Conservation (phyloP, 208 protist genomes). For the Tritrichomonas foetus region DNA sequence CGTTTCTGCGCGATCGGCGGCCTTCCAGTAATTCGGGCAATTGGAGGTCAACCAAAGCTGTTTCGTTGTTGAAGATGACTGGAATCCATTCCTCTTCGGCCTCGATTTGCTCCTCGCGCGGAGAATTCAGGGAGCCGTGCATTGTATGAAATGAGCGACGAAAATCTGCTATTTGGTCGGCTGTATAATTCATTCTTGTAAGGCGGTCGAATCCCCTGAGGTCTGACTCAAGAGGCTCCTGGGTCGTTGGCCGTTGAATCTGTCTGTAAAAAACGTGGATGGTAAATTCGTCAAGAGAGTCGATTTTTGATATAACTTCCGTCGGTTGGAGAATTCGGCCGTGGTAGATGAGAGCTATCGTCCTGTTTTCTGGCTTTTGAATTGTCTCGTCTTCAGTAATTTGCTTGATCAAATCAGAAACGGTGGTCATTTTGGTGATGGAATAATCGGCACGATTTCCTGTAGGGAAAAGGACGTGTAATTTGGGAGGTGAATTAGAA, state of each 20-base stretch:
- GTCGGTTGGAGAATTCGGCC: not conserved
- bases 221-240: not conserved
- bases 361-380: not conserved
- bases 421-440: not conserved
- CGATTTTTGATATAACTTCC: not conserved
- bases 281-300: not conserved
- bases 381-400: not conserved
- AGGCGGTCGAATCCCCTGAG: not conserved
- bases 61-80: not conserved
- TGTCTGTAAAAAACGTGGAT: not conserved
- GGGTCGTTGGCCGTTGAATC: not conserved
- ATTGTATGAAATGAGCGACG: not conserved
- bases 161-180: not conserved
- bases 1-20: too few species aligned
- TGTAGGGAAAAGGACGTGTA: not conserved
- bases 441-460: not conserved
- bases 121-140: not conserved
- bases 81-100: constrained; percentile 40
- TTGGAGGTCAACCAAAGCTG: not conserved
- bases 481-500: too few species aligned
- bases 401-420: not conserved
- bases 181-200: not conserved
- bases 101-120: not conserved
- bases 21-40: not conserved
- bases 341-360: not conserved